Base-by-base conservation (phyloP, 2,329 filamentous ascomycete genomes). In the Fragosphaeria purpurea region DNA sequence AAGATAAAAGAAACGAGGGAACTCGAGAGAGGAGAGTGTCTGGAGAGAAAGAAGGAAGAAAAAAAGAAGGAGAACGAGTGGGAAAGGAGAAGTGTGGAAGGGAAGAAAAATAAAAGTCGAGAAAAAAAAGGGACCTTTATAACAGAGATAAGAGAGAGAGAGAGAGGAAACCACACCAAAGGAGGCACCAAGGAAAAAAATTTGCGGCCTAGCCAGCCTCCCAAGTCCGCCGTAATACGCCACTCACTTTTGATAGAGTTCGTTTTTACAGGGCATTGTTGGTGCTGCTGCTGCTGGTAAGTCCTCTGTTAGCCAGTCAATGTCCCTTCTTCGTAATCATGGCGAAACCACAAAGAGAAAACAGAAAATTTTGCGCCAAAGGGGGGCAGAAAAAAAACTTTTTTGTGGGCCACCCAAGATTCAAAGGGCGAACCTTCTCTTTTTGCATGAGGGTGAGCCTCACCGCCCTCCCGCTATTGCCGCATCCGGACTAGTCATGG, bases 341-440 rank as follows among this genome's bases (percentile, higher is more conserved):
- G 22, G 22, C 22, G 22, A 22, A 22, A 22, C 22, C 22, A 22
- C 22, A 22, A 22, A 22, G 22, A 22, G 30, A 46, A 44, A 44
- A 38, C 37, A 33, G n/a, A 47, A 47, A 52, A 50, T 33, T 50
- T 41, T 48, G 51, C 42, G 42, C 37, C 30, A 40, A 50, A 48
- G 49, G 48, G 49, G 48, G 50, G 53, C 50, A 55, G 50, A 53
- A 55, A 58, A 22, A 56, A 54, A 56, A 56, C 55, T 57, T 58
- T 58, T 52, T 52, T 37, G 50, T 56, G 55, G 57, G 42, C 1
- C 55, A 7, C 22, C 22, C 22, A 22, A 22, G 22, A 22, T 22
- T 22, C 22, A 22, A 22, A 22, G 22, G 22, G 22, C 22, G 22
- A 22, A 22, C 22, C 22, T 22, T 22, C 22, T 22, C 22, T 47